A percentile compares a stretch with the other conserved stretches of the same genome.
Evolutionary conservation across 441 rosid species (phyloP).

Genomic region (Daphne laureola): DNA sequence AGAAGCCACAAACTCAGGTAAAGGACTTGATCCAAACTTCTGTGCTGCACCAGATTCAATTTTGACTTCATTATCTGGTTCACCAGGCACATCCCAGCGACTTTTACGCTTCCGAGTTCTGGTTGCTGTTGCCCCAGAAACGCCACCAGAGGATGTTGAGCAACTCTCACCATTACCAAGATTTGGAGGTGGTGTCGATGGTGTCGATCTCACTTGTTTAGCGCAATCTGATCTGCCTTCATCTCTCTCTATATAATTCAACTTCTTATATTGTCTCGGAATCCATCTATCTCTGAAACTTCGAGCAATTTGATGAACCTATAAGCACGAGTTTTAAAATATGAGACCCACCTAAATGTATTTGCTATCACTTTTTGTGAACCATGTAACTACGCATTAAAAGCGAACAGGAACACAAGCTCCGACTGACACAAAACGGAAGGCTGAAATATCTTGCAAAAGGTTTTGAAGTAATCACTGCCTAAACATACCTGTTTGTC

Average conservation of each 20-base stretch:
- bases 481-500: constrained; percentile 64
- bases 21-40: constrained; percentile 17
- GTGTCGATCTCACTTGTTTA: constrained; percentile 20
- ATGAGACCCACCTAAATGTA: too few species aligned
- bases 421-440: background rate
- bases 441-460: too few species aligned
- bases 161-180: constrained; percentile 30
- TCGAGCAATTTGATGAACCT: constrained; percentile 97
- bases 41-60: constrained; percentile 15
- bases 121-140: constrained; percentile 24
- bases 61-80: constrained; percentile 28
- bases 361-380: too few species aligned
- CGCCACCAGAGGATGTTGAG: constrained; percentile 30
- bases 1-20: constrained; percentile 10
- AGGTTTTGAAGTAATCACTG: background rate
- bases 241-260: constrained; percentile 49
- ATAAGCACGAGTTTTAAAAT: constrained; percentile 1
- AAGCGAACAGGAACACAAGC: background rate
- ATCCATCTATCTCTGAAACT: constrained; percentile 85
- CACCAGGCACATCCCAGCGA: constrained; percentile 92
- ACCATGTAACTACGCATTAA: background rate
- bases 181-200: constrained; percentile 27
- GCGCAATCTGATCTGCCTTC: constrained; percentile 37
- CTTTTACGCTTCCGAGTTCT: constrained; percentile 81
- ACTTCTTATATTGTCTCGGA: constrained; percentile 56